phyloP scores from a whole-genome alignment of 2,329 filamentous ascomycete species.

The Emmonsiellopsis sp. region DNA sequence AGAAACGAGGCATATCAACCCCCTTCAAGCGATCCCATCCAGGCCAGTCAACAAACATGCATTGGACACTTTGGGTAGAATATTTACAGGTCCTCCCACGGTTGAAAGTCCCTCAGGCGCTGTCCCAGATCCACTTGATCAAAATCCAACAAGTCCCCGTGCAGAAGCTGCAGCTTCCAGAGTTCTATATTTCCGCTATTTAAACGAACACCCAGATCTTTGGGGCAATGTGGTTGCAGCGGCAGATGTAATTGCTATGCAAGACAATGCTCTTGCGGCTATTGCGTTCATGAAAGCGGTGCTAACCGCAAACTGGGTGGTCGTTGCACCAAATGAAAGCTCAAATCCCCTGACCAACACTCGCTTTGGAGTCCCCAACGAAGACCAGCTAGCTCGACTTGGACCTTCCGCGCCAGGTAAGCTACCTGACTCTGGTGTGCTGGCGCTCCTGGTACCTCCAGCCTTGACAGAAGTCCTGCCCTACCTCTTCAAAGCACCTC shows the following conservation, averaged over 20 bases:
- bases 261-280: constrained; percentile 47
- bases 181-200: constrained; percentile 45
- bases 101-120: background rate
- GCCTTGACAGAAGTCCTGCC: constrained; percentile 44
- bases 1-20: constrained; percentile 27
- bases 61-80: constrained; percentile 44
- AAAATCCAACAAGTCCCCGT: constrained; percentile 29
- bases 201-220: constrained; percentile 40
- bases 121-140: constrained; percentile 14
- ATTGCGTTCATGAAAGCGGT: constrained; percentile 43
- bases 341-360: constrained; percentile 14
- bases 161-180: constrained; percentile 45
- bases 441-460: constrained; percentile 43
- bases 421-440: constrained; percentile 37
- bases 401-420: constrained; percentile 25
- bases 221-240: constrained; percentile 44
- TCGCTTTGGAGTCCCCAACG: constrained; percentile 31
- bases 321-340: constrained; percentile 22
- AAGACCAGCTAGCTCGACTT: constrained; percentile 27
- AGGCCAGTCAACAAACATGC: constrained; percentile 45
- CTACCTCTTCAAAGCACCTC: constrained; percentile 48
- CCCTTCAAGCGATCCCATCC: constrained; percentile 43
- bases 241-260: constrained; percentile 49
- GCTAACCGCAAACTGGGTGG: constrained; percentile 46
- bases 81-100: constrained; percentile 45